These are phyloP conservation scores for Podospora fimiseda DNA, from an alignment of 495 filamentous ascomycete species.

Conservation along the genomic window DNA sequence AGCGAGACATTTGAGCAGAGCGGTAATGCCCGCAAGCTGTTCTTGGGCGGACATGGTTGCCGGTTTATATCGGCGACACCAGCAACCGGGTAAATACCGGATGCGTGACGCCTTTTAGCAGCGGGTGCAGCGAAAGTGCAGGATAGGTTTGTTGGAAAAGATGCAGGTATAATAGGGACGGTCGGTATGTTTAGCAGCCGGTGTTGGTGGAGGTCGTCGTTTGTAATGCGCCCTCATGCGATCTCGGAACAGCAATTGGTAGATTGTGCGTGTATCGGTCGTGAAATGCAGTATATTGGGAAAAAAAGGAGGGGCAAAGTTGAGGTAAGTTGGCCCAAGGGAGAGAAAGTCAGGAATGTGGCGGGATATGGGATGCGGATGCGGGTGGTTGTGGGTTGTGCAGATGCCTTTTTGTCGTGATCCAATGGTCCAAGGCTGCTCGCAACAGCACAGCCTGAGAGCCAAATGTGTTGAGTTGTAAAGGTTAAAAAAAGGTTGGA, in stretches of 20 bases:
- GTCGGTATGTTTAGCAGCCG: neutral
- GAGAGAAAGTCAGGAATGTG: neutral
- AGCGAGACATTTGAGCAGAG: constrained; percentile 58
- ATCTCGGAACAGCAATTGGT: no score
- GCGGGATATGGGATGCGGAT: no score
- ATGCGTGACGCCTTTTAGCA: neutral
- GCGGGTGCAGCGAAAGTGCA: neutral
- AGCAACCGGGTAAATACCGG: constrained; percentile 2
- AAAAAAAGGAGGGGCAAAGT: neutral
- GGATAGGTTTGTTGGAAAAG: neutral
- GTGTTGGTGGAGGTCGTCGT: neutral
- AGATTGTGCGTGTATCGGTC: neutral
- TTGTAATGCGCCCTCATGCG: neutral
- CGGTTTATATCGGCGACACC: constrained; percentile 10
- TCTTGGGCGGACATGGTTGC: constrained; percentile 53
- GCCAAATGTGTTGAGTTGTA: neutral
- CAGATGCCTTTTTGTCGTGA: neutral
- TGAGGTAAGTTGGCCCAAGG: neutral
- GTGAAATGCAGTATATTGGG: neutral
- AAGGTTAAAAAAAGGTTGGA: neutral
- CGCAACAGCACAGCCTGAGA: neutral
- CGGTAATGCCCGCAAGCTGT: constrained; percentile 55
- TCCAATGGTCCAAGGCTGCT: no score
- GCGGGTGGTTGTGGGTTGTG: neutral
- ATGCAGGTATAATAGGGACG: neutral